Conservation (phyloP, 2,329 filamentous ascomycete genomes). For the Colletotrichum godetiae region DNA sequence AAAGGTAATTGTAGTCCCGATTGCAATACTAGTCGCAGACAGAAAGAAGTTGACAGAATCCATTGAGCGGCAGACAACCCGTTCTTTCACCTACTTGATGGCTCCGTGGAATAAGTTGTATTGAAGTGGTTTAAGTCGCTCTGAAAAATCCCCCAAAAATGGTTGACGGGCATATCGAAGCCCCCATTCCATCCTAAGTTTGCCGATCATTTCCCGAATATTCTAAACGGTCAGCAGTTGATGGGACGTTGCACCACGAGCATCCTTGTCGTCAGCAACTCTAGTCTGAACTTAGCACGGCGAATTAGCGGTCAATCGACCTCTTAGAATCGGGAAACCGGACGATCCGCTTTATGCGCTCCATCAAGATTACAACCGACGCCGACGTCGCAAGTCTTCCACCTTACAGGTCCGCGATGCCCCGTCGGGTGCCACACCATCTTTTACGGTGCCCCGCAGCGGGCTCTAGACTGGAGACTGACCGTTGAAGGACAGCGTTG, state of each 20-base stretch:
- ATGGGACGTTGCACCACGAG: background rate
- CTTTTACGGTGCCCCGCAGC: background rate
- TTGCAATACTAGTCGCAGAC: too few relatives aligned
- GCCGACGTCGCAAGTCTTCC: too few relatives aligned
- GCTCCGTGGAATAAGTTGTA: background rate
- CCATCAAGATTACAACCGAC: slow-evolving; percentile 5
- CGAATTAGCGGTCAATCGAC: background rate
- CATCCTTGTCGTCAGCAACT: background rate
- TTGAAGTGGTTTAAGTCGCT: background rate
- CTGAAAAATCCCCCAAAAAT: background rate
- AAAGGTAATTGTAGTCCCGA: too few relatives aligned
- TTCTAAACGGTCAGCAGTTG: background rate
- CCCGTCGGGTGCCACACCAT: slow-evolving; percentile 4
- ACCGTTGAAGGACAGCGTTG: background rate
- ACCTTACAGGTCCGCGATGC: background rate
- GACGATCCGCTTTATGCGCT: slow-evolving; percentile 4
- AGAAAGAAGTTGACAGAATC: too few relatives aligned
- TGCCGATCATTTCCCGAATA: background rate
- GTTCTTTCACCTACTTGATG: background rate
- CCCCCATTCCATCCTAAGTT: background rate
- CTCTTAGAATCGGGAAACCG: background rate
- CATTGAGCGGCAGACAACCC: too few relatives aligned
- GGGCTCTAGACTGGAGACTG: background rate
- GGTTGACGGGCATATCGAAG: background rate
- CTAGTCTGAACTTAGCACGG: background rate